Evolutionary conservation across 768 basidiomycete genomes (phyloP), one percentile per base, ranked within the genome.

Genomic region (Crepidotus variabilis): DNA sequence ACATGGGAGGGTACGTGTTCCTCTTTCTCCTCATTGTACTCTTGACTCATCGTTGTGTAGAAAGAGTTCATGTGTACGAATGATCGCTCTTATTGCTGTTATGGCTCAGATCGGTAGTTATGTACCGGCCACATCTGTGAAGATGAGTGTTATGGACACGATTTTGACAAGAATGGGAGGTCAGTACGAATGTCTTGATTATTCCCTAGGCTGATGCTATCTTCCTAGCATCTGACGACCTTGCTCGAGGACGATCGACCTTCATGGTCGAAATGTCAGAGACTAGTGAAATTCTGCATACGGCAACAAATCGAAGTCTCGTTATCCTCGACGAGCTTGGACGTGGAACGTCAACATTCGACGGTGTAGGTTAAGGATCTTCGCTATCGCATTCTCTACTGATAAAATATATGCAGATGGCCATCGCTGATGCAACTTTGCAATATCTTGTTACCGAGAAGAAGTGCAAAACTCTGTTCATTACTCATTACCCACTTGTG

Each of bases 251-350:
- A 0, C 84, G 92, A 7, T 96, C 94, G 0, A 98, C 91, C 0
- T 97, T 98, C 69, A 97, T 97, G 95, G 92, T 98, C 2, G 96
- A 99, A 71, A 87, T 98, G 79, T 79, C 88, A 5, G 94, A 98
- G 68, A 97, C 95, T 0, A 88, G 86, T 63, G 92, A 97, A 63
- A 94, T 98, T 55, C 71, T 98, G 13, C 80, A 85, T 34, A 76
- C 84, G 2, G 89, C 92, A 0, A 90, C 92, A 0, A 69, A 78
- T 2, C 79, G 79, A 28, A 93, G 90, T 51, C 78, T 98, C 10
- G 90, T 99, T 11, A 88, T 99, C 39, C 77, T 98, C 2, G 96
- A 99, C 64, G 89, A 91, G 65, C 79, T 96, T 9, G 94, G 94
- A 23, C 76, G 93, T 39, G 95, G 96, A 14, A 98, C 94, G 0